Percentiles rank a stretch among this genome's conserved stretches.
phyloP scores from a whole-genome alignment of 2,329 filamentous ascomycete species.

The Pochonia chlamydosporia region DNA sequence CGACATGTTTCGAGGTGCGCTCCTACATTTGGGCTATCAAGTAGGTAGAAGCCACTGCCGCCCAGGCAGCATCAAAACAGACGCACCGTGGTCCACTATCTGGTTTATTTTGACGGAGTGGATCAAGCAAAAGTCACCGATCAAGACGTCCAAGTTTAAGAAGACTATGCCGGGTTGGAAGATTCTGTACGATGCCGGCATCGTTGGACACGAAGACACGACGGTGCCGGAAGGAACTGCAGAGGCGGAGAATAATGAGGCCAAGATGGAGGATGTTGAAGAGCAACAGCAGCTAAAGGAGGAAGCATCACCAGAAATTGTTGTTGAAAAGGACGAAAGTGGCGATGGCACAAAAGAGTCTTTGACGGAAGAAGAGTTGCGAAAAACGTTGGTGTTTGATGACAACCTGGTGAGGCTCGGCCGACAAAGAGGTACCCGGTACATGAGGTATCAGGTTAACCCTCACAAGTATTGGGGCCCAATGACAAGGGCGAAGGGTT shows the following conservation, averaged over 20 bases:
- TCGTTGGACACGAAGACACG: constrained; percentile 26
- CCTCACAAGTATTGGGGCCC: constrained; percentile 93
- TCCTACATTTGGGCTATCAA: constrained; percentile 73
- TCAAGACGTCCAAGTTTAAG: constrained; percentile 67
- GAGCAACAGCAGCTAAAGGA: constrained; percentile 9
- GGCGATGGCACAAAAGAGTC: constrained; percentile 15
- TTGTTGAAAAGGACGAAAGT: constrained; percentile 14
- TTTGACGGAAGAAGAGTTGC: constrained; percentile 32
- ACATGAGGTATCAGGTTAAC: constrained; percentile 85
- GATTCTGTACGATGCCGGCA: constrained; percentile 47
- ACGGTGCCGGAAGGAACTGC: constrained; percentile 14
- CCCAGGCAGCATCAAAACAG: constrained; percentile 84
- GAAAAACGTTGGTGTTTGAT: constrained; percentile 66
- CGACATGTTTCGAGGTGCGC: constrained; percentile 71
- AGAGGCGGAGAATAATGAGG: neutral
- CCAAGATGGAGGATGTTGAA: constrained; percentile 36
- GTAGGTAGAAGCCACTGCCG: constrained; percentile 85
- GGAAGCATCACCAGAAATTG: constrained; percentile 1
- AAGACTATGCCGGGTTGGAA: constrained; percentile 65
- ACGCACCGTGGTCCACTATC: constrained; percentile 83
- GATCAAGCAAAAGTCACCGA: constrained; percentile 72
- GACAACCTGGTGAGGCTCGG: constrained; percentile 72
- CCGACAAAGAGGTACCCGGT: constrained; percentile 57
- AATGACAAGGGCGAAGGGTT: constrained; percentile 51
- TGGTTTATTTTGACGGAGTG: constrained; percentile 95